Conservation (phyloP, 139 green algal genomes). For the Closterium sp. region DNA sequence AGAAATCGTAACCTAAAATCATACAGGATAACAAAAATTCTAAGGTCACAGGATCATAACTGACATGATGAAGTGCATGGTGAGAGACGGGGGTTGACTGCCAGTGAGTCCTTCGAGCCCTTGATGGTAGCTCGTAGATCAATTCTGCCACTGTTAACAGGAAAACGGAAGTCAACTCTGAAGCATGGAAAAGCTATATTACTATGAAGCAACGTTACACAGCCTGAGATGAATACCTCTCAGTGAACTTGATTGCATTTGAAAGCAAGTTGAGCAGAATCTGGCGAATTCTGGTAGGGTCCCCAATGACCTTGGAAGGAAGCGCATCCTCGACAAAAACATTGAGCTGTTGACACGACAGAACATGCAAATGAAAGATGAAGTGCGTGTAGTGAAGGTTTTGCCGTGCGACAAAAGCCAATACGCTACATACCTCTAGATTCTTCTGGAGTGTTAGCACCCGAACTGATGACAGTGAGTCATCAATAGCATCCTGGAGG, state of each 20-base stretch:
- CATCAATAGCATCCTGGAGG: background rate
- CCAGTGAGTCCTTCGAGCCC: background rate
- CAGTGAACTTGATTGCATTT: background rate
- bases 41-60: no score
- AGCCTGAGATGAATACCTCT: background rate
- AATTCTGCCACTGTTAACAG: background rate
- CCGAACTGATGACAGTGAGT: background rate
- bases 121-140: background rate
- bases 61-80: background rate
- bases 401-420: background rate
- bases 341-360: background rate
- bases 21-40: no score
- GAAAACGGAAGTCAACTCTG: background rate
- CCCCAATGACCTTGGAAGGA: background rate
- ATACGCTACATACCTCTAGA: background rate
- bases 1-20: no score
- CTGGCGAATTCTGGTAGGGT: background rate
- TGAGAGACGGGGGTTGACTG: background rate
- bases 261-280: background rate
- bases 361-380: background rate
- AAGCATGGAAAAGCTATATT: no score
- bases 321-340: background rate
- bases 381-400: background rate
- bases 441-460: background rate
- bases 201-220: no score